Percentiles rank a stretch among this genome's conserved stretches.
phyloP scores from a whole-genome alignment of 1,284 basidiomycete genomes.

The Apiotrichum porosum region DNA sequence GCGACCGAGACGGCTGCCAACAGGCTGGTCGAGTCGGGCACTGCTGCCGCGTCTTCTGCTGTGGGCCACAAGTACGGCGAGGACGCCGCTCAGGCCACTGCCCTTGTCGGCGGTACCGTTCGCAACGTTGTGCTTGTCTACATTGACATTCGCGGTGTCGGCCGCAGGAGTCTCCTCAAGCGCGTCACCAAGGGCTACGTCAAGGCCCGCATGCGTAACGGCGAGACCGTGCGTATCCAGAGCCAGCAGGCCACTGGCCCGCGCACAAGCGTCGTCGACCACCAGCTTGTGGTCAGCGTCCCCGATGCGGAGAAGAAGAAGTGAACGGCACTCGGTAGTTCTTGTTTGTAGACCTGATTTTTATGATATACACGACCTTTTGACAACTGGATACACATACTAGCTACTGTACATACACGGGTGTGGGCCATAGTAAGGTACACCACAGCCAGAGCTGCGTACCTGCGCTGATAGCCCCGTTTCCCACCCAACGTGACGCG shows the following conservation, averaged over 20 bases:
- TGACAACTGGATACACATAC: neutral
- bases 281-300: constrained; percentile 19
- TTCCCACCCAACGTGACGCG: neutral
- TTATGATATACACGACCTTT: neutral
- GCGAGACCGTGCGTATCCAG: constrained; percentile 37
- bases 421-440: neutral
- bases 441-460: no score
- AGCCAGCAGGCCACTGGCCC: constrained; percentile 18
- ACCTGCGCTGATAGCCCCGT: no score
- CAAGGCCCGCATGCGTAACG: constrained; percentile 39
- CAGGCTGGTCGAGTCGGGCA: constrained; percentile 59
- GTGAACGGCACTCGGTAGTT: neutral
- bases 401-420: neutral
- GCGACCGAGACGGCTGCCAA: constrained; percentile 63
- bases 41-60: constrained; percentile 56
- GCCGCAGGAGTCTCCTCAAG: constrained; percentile 63
- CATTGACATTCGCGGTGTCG: constrained; percentile 67
- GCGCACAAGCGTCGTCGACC: constrained; percentile 6
- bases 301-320: constrained; percentile 2
- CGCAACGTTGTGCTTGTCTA: constrained; percentile 71
- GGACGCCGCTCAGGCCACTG: constrained; percentile 59
- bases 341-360: neutral
- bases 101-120: constrained; percentile 58
- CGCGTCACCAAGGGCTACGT: constrained; percentile 45
- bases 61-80: constrained; percentile 61